Evolutionary conservation across 1,284 basidiomycete species (phyloP).

Genomic region (Puccinia horiana): DNA sequence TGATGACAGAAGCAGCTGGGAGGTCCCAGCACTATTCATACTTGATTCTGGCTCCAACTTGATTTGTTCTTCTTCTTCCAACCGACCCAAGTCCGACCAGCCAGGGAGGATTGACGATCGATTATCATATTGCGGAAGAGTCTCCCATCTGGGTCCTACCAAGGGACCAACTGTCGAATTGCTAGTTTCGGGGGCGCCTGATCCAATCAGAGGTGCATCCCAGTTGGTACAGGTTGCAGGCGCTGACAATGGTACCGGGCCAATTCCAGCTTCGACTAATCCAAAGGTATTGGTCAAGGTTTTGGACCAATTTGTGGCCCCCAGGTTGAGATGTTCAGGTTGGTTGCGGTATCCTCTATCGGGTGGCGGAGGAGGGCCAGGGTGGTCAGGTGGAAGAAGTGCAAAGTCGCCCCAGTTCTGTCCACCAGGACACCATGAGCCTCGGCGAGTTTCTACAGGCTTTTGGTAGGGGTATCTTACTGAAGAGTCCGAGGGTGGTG

Average conservation of each 20-base stretch:
- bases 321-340: constrained; percentile 12
- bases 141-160: constrained; percentile 8
- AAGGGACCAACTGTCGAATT: neutral
- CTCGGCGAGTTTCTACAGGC: neutral
- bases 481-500: neutral
- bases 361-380: neutral
- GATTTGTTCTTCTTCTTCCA: constrained; percentile 30
- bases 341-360: neutral
- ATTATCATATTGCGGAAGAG: neutral
- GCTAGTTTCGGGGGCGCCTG: neutral
- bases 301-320: neutral
- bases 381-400: neutral
- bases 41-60: constrained; percentile 20
- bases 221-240: constrained; percentile 29
- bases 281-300: constrained; percentile 27
- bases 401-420: neutral
- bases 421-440: constrained; percentile 27
- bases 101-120: neutral
- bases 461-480: neutral
- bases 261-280: constrained; percentile 18
- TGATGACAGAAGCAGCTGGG: constrained; percentile 14
- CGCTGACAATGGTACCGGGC: constrained; percentile 12
- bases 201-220: neutral
- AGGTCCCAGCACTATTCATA: neutral
- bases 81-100: constrained; percentile 25